Percentiles rank a stretch among this genome's conserved stretches.
phyloP scores from a whole-genome alignment of 441 rosid genomes.

The Melianthus villosus region DNA sequence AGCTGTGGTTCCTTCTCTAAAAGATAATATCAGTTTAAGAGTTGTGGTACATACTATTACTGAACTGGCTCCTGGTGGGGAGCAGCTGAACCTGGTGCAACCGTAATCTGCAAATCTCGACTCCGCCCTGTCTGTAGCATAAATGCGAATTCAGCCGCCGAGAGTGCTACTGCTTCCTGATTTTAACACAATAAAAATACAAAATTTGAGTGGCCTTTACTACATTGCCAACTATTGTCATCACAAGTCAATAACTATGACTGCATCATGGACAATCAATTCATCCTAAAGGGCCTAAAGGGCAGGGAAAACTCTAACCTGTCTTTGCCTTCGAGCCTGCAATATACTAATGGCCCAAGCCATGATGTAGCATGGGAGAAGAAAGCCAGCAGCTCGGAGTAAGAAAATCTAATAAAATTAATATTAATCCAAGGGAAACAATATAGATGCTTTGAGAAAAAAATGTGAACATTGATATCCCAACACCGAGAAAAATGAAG shows the following conservation, averaged over 20 bases:
- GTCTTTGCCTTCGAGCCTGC: slow-evolving; percentile 83
- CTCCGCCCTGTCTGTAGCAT: slow-evolving; percentile 72
- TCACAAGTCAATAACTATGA: neutral
- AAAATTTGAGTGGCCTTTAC: neutral
- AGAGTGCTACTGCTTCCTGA: slow-evolving; percentile 86
- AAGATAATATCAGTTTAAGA: no score
- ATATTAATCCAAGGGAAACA: slow-evolving; percentile 1
- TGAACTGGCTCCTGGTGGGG: slow-evolving; percentile 36
- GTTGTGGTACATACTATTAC: slow-evolving; percentile 10
- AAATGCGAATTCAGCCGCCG: slow-evolving; percentile 72
- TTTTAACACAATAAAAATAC: slow-evolving; percentile 3
- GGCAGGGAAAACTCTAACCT: slow-evolving; percentile 23
- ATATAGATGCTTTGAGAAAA: slow-evolving; percentile 5
- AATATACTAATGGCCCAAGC: slow-evolving; percentile 91
- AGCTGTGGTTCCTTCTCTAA: no score
- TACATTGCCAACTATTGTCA: neutral
- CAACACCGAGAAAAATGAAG: slow-evolving; percentile 45
- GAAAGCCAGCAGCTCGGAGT: slow-evolving; percentile 88
- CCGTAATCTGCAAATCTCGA: slow-evolving; percentile 44
- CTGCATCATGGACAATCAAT: neutral
- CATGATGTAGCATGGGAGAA: slow-evolving; percentile 90
- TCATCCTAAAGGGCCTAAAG: neutral
- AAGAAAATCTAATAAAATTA: slow-evolving; percentile 36
- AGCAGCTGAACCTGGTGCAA: slow-evolving; percentile 44
- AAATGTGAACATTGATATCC: slow-evolving; percentile 5